A percentile compares a stretch with the other conserved stretches of the same genome.
Conservation (phyloP, 768 basidiomycete genomes). For the Mycena leptocephala region DNA sequence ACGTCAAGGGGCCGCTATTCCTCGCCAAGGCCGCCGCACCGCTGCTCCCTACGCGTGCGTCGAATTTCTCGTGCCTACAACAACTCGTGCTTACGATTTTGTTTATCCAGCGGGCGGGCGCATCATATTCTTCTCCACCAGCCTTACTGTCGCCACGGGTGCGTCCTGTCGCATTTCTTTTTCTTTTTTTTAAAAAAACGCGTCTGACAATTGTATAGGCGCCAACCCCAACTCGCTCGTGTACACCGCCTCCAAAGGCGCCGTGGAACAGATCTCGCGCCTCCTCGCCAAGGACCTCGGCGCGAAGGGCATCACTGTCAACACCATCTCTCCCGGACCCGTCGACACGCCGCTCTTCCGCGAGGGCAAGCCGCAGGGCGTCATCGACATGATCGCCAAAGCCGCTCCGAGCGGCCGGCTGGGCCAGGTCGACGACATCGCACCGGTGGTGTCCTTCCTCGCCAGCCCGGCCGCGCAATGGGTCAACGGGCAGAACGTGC, state of each 20-base stretch:
- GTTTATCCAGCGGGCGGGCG: conserved; percentile 62
- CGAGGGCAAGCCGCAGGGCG: conserved; percentile 64
- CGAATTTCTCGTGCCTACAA: neutral
- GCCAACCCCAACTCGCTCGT: conserved; percentile 65
- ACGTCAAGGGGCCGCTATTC: conserved; percentile 76
- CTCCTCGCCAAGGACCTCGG: conserved; percentile 76
- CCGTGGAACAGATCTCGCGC: conserved; percentile 72
- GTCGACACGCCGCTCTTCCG: conserved; percentile 72
- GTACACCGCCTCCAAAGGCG: conserved; percentile 72
- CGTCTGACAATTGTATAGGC: conserved; percentile 33
- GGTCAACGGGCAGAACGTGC: conserved; percentile 73
- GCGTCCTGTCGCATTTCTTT: conserved; percentile 28
- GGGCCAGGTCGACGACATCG: conserved; percentile 68
- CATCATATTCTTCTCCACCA: conserved; percentile 72
- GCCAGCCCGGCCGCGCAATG: conserved; percentile 68
- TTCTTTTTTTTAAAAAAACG: neutral
- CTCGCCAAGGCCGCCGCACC: conserved; percentile 64
- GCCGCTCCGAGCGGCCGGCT: conserved; percentile 54
- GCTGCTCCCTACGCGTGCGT: conserved; percentile 61
- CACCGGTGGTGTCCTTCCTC: conserved; percentile 68
- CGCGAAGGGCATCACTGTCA: conserved; percentile 67
- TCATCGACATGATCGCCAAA: conserved; percentile 62
- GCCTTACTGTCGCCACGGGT: conserved; percentile 62
- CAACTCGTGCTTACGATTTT: neutral
- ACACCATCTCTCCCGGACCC: conserved; percentile 71